These are phyloP conservation scores for Manihot esculenta DNA, from an alignment of 441 rosid genomes.

Conservation along the genomic window DNA sequence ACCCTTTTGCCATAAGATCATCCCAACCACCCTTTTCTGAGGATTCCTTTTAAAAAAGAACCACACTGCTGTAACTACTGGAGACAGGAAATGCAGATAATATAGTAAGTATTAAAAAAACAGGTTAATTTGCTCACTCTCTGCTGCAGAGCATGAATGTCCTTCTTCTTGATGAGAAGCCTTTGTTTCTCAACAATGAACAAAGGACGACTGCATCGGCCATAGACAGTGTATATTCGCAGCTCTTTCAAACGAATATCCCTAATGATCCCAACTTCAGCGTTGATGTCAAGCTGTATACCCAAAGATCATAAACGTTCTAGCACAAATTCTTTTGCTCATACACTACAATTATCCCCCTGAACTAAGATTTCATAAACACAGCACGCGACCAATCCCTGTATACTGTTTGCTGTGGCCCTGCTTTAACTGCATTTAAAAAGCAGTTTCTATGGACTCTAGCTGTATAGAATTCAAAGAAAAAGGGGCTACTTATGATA, in stretches of 20 bases:
- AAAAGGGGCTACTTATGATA: too few species aligned
- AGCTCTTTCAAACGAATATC: constrained; percentile 88
- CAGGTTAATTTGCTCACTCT: constrained; percentile 55
- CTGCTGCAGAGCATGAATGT: constrained; percentile 81
- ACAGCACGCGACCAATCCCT: neutral
- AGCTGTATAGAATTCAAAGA: too few species aligned
- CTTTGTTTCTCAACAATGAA: constrained; percentile 95
- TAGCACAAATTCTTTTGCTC: neutral
- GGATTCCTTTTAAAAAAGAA: constrained; percentile 50
- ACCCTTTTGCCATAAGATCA: constrained; percentile 83
- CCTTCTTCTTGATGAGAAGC: constrained; percentile 84
- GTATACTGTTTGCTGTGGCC: neutral
- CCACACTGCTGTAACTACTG: constrained; percentile 9
- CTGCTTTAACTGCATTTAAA: neutral
- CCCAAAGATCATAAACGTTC: constrained; percentile 22
- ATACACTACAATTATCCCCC: neutral
- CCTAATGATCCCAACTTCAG: constrained; percentile 97
- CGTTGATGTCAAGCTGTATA: constrained; percentile 91
- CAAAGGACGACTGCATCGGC: constrained; percentile 97
- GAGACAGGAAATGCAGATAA: neutral
- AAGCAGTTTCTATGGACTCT: neutral
- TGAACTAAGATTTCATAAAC: neutral
- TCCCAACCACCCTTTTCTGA: constrained; percentile 94
- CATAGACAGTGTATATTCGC: constrained; percentile 93
- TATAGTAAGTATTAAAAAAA: too few species aligned